Evolutionary conservation across 352 stramenopile species (phyloP).

Genomic region (Phytophthora cactorum): DNA sequence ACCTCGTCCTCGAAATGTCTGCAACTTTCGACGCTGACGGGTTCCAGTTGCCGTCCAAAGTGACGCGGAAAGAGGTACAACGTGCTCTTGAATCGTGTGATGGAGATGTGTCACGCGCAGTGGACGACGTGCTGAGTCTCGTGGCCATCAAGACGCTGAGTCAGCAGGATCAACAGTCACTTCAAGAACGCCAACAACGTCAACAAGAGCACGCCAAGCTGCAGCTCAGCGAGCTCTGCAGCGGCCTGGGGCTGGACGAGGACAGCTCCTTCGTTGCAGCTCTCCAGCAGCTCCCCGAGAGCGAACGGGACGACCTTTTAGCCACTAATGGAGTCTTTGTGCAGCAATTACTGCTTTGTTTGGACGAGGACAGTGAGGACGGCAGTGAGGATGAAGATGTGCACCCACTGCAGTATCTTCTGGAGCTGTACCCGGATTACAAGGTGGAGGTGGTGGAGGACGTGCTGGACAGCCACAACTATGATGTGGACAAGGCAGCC

Average conservation of each 20-base stretch:
- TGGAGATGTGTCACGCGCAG: conserved; percentile 54
- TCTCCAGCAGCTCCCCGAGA: conserved; percentile 48
- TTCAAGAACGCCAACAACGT: conserved; percentile 11
- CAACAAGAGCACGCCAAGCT: conserved; percentile 34
- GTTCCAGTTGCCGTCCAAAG: conserved; percentile 40
- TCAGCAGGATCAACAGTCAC: conserved; percentile 43
- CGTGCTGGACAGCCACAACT: conserved; percentile 62
- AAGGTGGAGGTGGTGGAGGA: conserved; percentile 67
- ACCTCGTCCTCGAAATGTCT: conserved; percentile 61
- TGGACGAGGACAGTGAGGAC: conserved; percentile 41
- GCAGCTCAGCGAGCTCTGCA: conserved; percentile 64
- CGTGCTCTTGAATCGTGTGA: conserved; percentile 38
- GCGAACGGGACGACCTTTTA: conserved; percentile 51
- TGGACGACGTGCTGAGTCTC: conserved; percentile 72
- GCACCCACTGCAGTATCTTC: conserved; percentile 60
- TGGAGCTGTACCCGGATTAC: conserved; percentile 64
- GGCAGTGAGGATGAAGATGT: conserved; percentile 39
- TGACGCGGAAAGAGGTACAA: conserved; percentile 48
- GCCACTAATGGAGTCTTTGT: conserved; percentile 63
- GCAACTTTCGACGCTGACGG: conserved; percentile 45
- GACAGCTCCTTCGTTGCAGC: conserved; percentile 60
- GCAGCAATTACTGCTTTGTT: conserved; percentile 63
- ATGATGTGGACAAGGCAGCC: conserved; percentile 61
- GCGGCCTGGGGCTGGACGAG: conserved; percentile 54
- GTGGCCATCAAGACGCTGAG: conserved; percentile 51